A percentile compares a stretch with the other conserved stretches of the same genome.
Evolutionary conservation across 345 rosid species (phyloP).

Genomic region (Murraya paniculata): DNA sequence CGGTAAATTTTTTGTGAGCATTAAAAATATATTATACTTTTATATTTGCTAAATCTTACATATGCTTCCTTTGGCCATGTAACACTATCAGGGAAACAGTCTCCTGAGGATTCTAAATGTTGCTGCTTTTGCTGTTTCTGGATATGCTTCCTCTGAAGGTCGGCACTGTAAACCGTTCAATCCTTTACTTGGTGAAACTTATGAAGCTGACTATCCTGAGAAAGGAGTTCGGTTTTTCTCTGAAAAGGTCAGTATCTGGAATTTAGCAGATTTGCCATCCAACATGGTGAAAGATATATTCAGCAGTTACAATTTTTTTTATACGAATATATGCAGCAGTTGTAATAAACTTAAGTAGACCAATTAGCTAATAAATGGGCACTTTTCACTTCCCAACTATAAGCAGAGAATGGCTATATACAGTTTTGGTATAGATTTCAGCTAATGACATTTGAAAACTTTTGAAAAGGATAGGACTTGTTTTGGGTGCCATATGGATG

Average conservation of each 20-base stretch:
- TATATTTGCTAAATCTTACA: conserved; percentile 12
- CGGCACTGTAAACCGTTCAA: conserved; percentile 98
- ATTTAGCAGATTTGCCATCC: background rate
- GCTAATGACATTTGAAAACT: background rate
- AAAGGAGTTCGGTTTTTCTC: conserved; percentile 92
- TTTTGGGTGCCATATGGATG: background rate
- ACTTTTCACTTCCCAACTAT: background rate
- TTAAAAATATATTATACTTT: background rate
- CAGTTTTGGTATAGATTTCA: background rate
- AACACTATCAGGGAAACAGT: conserved; percentile 61
- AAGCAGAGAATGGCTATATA: background rate
- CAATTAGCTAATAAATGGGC: background rate
- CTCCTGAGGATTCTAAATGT: conserved; percentile 72
- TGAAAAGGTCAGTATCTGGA: conserved; percentile 66
- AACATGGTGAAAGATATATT: background rate
- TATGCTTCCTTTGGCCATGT: conserved; percentile 12
- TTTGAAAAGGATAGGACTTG: background rate
- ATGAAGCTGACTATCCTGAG: conserved; percentile 92
- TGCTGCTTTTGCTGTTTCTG: conserved; percentile 98
- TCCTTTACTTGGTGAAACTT: conserved; percentile 95
- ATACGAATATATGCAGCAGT: background rate
- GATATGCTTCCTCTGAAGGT: conserved; percentile 92
- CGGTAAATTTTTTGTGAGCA: conserved; percentile 5
- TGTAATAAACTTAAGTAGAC: background rate
- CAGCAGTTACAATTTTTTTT: background rate